A percentile compares a stretch with the other conserved stretches of the same genome.
Conservation (phyloP, 129 eudicot genomes). For the Centella asiatica region DNA sequence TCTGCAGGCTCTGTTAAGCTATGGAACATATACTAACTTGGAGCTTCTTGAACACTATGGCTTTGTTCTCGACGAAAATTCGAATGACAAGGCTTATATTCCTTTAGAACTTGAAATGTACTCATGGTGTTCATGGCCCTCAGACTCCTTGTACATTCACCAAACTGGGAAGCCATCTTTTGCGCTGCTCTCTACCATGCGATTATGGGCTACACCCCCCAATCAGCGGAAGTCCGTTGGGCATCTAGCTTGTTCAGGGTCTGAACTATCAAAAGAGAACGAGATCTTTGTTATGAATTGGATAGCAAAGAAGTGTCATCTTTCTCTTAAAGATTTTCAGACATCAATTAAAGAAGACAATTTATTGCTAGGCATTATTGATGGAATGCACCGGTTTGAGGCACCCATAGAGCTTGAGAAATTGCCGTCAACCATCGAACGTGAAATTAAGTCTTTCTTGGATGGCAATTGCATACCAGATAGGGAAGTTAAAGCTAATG, state of each 20-base stretch:
- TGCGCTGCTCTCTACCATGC: slow-evolving; percentile 55
- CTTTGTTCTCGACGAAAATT: slow-evolving; percentile 57
- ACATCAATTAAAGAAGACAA: slow-evolving; percentile 60
- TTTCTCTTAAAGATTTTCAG: slow-evolving; percentile 24
- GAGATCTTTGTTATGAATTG: slow-evolving; percentile 62
- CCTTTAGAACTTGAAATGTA: slow-evolving; percentile 52
- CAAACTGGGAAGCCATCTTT: slow-evolving; percentile 79
- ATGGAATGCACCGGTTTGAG: slow-evolving; percentile 17
- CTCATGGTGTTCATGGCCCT: slow-evolving; percentile 57
- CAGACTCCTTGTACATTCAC: slow-evolving; percentile 54
- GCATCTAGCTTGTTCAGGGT: slow-evolving; percentile 62
- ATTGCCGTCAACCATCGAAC: slow-evolving; percentile 17
- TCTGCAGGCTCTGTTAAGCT: slow-evolving; percentile 83
- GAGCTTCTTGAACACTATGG: slow-evolving; percentile 98
- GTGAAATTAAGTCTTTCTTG: slow-evolving; percentile 40
- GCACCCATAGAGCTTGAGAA: slow-evolving; percentile 22
- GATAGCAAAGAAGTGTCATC: slow-evolving; percentile 44
- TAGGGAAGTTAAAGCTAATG: slow-evolving; percentile 12
- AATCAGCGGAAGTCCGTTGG: slow-evolving; percentile 47
- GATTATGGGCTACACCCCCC: slow-evolving; percentile 80
- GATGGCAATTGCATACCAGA: slow-evolving; percentile 19
- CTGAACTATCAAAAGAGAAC: slow-evolving; percentile 47
- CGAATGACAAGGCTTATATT: slow-evolving; percentile 73
- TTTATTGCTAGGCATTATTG: slow-evolving; percentile 29
- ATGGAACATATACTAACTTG: slow-evolving; percentile 84